Base-by-base conservation (phyloP, 1,284 basidiomycete genomes). In the Puccinia hordei region DNA sequence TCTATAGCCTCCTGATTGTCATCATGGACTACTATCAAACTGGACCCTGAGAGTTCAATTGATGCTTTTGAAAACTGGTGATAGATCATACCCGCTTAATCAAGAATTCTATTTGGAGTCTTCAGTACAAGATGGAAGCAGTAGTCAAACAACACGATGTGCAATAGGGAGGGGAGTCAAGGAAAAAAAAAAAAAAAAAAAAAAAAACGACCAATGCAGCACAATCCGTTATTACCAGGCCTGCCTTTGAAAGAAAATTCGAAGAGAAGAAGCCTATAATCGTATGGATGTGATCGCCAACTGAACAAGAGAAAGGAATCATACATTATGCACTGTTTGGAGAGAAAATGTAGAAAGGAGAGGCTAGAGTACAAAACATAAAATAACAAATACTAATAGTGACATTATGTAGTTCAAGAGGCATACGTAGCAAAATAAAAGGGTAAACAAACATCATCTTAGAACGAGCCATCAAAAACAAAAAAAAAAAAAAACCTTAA, bases 331-430 rank as follows among this genome's bases (percentile, higher is more conserved):
- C 46, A 68, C 24, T 68, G 66, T 51, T 68, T 68, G 10, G 59
- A 63, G 59, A 63, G 57, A 59, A 13, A 13, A 27, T 3, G 24
- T 17, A 17, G 24, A 38, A n/a, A 15, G 19, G 59, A 63, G 59
- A 63, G 33, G 22, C 30, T 63, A 51, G n/a, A 68, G 41, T 68
- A 68, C 66, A 68, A 27, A 24, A 44, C 63, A n/a, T 66, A 66
- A 33, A 66, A 66, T 41, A n/a, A 46, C 63, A 38, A 66, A 44
- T 46, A 30, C 46, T 68, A 68, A 15, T 51, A 46, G 44, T 68
- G n/a, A 68, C 66, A 68, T 51, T 46, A 49, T 27, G 24, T 68
- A 68, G 66, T 63, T 63, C 59, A 63, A 63, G 59, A 63, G 46
- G 15, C 41, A 0, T 68, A 27, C 1, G 17, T n/a, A n/a, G n/a